These are phyloP conservation scores for Hirschioporus abietinus DNA, from an alignment of 768 basidiomycete species.

Conservation along the genomic window DNA sequence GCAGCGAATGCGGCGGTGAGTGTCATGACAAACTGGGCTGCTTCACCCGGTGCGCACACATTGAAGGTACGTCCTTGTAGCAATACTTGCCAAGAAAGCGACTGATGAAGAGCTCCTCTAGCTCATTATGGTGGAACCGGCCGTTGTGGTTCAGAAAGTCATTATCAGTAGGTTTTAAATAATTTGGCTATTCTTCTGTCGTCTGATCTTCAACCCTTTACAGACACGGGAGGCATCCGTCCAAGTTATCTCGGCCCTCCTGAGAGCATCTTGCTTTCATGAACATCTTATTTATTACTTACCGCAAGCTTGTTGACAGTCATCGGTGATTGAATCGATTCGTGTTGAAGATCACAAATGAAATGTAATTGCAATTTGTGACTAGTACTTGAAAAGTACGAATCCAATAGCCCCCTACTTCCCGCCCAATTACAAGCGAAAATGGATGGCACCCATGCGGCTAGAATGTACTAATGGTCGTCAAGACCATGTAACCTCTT, in stretches of 20 bases:
- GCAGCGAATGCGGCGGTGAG: constrained; percentile 47
- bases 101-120: constrained; percentile 12
- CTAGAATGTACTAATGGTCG: not conserved
- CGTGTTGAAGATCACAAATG: not conserved
- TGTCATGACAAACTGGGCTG: constrained; percentile 34
- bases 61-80: constrained; percentile 37
- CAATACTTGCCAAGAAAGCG: not conserved
- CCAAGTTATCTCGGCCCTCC: constrained; percentile 61
- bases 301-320: not conserved
- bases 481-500: not conserved
- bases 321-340: not conserved
- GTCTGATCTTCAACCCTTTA: not conserved
- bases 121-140: constrained; percentile 54
- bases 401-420: too few species aligned
- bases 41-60: constrained; percentile 50
- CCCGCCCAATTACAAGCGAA: too few species aligned
- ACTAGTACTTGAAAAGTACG: too few species aligned
- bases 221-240: constrained; percentile 52
- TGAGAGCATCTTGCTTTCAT: constrained; percentile 34
- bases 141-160: constrained; percentile 56
- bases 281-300: not conserved
- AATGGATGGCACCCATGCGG: too few species aligned
- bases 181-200: constrained; percentile 14
- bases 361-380: not conserved
- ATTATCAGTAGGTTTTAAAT: constrained; percentile 41